Conservation (phyloP, 495 filamentous ascomycete genomes). For the Neurospora sp. region DNA sequence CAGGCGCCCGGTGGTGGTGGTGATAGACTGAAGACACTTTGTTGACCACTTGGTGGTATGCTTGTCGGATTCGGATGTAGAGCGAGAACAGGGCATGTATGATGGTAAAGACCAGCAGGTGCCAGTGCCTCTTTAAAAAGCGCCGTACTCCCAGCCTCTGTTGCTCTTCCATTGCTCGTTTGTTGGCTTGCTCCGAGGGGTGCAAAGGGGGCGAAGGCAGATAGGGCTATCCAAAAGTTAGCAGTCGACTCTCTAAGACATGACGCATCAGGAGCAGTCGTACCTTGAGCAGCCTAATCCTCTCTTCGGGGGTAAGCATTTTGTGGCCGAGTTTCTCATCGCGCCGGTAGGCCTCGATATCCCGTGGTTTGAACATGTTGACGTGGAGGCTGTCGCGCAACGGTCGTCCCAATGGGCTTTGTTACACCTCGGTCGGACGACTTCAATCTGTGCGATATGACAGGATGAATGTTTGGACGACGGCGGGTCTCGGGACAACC, state of each 20-base stretch:
- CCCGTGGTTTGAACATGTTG: slow-evolving; percentile 45
- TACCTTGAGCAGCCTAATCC: slow-evolving; percentile 57
- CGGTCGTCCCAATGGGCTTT: neutral
- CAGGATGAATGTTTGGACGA: neutral
- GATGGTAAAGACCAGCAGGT: slow-evolving; percentile 58
- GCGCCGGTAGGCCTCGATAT: slow-evolving; percentile 50
- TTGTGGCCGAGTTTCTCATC: slow-evolving; percentile 50
- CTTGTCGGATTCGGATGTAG: slow-evolving; percentile 69
- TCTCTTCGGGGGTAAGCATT: slow-evolving; percentile 53
- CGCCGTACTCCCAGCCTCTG: slow-evolving; percentile 49
- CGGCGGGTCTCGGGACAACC: neutral
- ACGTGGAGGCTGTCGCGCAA: neutral
- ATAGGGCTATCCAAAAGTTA: slow-evolving; percentile 46
- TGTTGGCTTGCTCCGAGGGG: slow-evolving; percentile 15
- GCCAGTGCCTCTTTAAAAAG: slow-evolving; percentile 55
- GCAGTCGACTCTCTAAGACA: neutral
- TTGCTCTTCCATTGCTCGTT: slow-evolving; percentile 13
- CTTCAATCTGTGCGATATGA: neutral
- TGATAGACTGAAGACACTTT: slow-evolving; percentile 69
- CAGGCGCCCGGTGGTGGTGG: slow-evolving; percentile 89
- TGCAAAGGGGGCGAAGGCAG: slow-evolving; percentile 50
- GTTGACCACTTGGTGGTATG: slow-evolving; percentile 66
- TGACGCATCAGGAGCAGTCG: slow-evolving; percentile 2
- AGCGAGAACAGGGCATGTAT: slow-evolving; percentile 78
- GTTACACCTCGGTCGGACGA: neutral